These are phyloP conservation scores for Aphanomyces cochlioides DNA, from an alignment of 352 stramenopile species.

Conservation along the genomic window DNA sequence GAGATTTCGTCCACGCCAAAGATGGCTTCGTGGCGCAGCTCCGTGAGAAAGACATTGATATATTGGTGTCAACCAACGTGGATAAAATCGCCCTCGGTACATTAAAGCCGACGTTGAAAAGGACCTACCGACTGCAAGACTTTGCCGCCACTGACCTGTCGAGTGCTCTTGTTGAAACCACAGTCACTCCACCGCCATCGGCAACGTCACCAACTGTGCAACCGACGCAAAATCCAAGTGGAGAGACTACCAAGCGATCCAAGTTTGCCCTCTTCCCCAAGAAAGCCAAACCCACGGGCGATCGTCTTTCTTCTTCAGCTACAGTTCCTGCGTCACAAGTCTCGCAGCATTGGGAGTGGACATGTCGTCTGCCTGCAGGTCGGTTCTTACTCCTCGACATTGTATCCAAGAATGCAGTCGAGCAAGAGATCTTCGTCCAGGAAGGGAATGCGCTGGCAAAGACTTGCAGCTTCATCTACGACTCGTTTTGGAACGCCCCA, in stretches of 20 bases:
- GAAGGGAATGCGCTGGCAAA: conserved; percentile 2
- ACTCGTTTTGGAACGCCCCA: conserved; percentile 7
- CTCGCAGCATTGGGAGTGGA: conserved; percentile 14
- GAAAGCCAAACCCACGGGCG: neutral
- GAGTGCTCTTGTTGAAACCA: neutral
- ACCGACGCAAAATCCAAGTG: neutral
- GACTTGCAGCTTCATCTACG: conserved; percentile 7
- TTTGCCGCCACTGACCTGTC: conserved; percentile 9
- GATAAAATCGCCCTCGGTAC: neutral
- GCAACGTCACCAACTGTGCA: neutral
- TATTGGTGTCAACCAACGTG: conserved; percentile 11
- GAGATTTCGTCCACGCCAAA: conserved; percentile 23
- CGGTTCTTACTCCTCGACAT: conserved; percentile 5
- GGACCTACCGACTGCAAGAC: conserved; percentile 4
- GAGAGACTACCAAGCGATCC: too few species aligned
- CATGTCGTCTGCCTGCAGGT: neutral
- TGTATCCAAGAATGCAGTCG: neutral
- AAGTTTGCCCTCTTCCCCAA: neutral
- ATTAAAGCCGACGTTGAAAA: conserved; percentile 20
- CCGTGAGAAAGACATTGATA: neutral
- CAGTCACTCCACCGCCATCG: neutral
- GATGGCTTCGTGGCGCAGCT: conserved; percentile 3
- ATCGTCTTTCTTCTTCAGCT: neutral
- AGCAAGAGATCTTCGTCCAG: neutral
- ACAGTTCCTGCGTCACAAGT: neutral